A percentile compares a stretch with the other conserved stretches of the same genome.
Conservation (phyloP, 2,329 filamentous ascomycete species). For the Colletotrichum destructivum region DNA sequence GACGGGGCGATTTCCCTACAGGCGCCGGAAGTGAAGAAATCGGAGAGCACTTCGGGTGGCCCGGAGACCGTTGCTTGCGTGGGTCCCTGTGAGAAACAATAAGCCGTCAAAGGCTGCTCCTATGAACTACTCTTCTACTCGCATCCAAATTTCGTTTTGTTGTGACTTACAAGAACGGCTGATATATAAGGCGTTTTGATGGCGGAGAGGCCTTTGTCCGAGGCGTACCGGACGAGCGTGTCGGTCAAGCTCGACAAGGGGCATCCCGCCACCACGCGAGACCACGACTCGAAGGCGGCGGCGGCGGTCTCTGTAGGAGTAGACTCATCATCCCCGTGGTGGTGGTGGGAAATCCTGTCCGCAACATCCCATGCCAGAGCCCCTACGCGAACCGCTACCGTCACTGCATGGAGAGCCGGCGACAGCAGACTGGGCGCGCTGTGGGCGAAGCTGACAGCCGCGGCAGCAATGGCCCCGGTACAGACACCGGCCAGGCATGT, state of each 20-base stretch:
- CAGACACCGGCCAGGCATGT: conserved; percentile 15
- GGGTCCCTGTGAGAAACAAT: not conserved
- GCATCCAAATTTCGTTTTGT: too few species aligned
- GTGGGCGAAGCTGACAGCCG: conserved; percentile 22
- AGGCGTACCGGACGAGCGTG: conserved; percentile 6
- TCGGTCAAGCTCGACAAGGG: not conserved
- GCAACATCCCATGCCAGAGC: conserved; percentile 14
- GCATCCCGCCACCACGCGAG: not conserved
- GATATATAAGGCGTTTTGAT: conserved; percentile 20
- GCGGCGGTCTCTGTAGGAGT: too few species aligned
- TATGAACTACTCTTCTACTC: not conserved
- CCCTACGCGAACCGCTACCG: conserved; percentile 8
- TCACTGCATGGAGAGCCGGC: conserved; percentile 7
- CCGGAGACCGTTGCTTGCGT: conserved; percentile 19
- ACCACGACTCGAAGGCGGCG: conserved; percentile 16
- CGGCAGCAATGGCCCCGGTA: conserved; percentile 22
- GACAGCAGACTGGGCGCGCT: conserved; percentile 6
- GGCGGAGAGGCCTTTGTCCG: conserved; percentile 1
- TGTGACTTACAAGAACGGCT: conserved; percentile 6
- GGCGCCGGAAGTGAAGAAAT: not conserved
- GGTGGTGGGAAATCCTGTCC: not conserved
- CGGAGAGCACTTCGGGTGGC: not conserved
- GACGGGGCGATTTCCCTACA: conserved; percentile 2
- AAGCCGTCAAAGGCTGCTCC: too few species aligned
- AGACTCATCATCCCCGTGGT: too few species aligned